Evolutionary conservation across 768 basidiomycete genomes (phyloP).

Genomic region (Mycena olivaceomarginata): DNA sequence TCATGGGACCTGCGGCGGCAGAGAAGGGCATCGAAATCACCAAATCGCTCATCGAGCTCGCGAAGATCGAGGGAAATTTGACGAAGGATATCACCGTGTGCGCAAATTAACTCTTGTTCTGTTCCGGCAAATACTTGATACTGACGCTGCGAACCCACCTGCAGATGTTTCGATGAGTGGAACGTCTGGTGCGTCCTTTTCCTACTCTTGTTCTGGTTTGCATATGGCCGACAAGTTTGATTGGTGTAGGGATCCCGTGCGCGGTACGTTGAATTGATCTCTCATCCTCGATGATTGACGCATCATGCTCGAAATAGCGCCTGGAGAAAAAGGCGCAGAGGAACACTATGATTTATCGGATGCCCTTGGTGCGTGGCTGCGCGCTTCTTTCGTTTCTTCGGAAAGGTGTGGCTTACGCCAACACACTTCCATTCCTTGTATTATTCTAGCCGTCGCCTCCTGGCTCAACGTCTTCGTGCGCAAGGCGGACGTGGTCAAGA

Average conservation of each 20-base stretch:
- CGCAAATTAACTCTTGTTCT: constrained; percentile 14
- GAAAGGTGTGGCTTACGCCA: too few species aligned
- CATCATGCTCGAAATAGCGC: constrained; percentile 52
- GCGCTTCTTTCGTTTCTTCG: neutral
- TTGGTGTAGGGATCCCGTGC: constrained; percentile 62
- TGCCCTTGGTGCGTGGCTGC: constrained; percentile 59
- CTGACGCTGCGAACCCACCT: too few species aligned
- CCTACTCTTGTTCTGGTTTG: neutral
- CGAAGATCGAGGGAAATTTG: constrained; percentile 62
- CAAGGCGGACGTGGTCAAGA: constrained; percentile 75
- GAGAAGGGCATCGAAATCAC: constrained; percentile 73
- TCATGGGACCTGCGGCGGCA: constrained; percentile 72
- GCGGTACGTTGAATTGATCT: constrained; percentile 51
- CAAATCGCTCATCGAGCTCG: constrained; percentile 70
- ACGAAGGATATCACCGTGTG: constrained; percentile 62
- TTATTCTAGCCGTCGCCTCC: constrained; percentile 67
- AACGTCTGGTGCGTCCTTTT: constrained; percentile 65
- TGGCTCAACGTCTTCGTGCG: constrained; percentile 79
- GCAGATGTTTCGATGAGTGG: constrained; percentile 74
- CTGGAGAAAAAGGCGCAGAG: constrained; percentile 70
- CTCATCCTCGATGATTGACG: neutral
- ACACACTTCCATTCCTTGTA: too few species aligned
- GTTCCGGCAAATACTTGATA: too few species aligned
- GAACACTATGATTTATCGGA: constrained; percentile 74
- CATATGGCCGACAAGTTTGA: neutral